Percentiles rank a stretch among this genome's conserved stretches.
These are phyloP conservation scores for Plicaturopsis crispa DNA, from an alignment of 768 basidiomycete species.

Conservation along the genomic window DNA sequence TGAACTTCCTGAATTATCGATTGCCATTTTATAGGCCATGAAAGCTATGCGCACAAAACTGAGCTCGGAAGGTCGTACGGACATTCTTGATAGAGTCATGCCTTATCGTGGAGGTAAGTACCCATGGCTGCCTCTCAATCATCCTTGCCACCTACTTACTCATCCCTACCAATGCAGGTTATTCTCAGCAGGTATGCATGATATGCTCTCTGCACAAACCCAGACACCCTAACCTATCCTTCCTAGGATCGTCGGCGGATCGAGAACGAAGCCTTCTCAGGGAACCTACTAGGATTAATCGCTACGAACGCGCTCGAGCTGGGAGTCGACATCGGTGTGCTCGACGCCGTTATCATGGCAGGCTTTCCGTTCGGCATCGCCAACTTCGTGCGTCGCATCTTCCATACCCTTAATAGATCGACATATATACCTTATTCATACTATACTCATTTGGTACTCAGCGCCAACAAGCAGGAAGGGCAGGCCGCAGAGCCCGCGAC, in stretches of 20 bases:
- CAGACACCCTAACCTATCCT: too few relatives aligned
- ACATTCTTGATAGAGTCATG: constrained; percentile 70
- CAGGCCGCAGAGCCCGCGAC: constrained; percentile 75
- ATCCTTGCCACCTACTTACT: constrained; percentile 1
- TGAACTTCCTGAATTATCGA: not conserved
- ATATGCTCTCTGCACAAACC: too few relatives aligned
- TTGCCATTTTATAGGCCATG: constrained; percentile 53
- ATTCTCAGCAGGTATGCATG: constrained; percentile 53
- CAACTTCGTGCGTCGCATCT: constrained; percentile 53
- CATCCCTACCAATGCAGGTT: too few relatives aligned
- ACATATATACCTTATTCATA: too few relatives aligned
- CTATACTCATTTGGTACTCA: too few relatives aligned
- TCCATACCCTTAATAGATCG: not conserved
- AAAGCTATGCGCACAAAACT: constrained; percentile 66
- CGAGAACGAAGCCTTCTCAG: constrained; percentile 82
- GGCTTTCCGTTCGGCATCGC: constrained; percentile 78
- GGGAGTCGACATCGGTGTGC: constrained; percentile 83
- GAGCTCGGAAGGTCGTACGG: constrained; percentile 65
- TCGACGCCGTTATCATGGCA: constrained; percentile 86
- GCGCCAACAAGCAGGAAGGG: constrained; percentile 87
- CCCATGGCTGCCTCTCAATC: not conserved
- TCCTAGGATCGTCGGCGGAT: constrained; percentile 72
- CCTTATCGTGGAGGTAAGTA: constrained; percentile 74
- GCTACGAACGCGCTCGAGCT: constrained; percentile 89
- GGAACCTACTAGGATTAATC: constrained; percentile 75